A percentile compares a stretch with the other conserved stretches of the same genome.
Conservation (phyloP, 495 filamentous ascomycete genomes). For the Daldinia caldariorum region DNA sequence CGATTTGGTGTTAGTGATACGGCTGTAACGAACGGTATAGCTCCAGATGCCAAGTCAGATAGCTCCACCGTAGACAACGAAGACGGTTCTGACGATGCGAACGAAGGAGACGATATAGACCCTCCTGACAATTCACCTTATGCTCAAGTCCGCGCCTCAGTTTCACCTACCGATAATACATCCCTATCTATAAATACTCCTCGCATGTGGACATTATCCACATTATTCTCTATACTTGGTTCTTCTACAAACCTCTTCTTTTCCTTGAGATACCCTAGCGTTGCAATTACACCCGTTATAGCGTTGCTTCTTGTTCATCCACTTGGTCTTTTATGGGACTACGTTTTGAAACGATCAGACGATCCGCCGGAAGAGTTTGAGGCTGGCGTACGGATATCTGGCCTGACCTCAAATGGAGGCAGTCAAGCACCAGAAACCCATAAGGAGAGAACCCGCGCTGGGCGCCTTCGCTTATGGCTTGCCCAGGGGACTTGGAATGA, state of each 20-base stretch:
- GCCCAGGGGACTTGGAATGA: conserved; percentile 85
- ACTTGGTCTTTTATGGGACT: conserved; percentile 81
- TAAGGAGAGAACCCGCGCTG: conserved; percentile 47
- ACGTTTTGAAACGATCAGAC: conserved; percentile 66
- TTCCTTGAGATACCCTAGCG: conserved; percentile 83
- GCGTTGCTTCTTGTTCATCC: conserved; percentile 84
- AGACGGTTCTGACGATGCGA: conserved; percentile 40
- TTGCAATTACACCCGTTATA: conserved; percentile 86
- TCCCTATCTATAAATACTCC: conserved; percentile 83
- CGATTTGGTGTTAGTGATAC: conserved; percentile 58
- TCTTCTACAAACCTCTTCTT: conserved; percentile 88
- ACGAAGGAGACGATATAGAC: conserved; percentile 52
- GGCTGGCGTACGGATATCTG: conserved; percentile 57
- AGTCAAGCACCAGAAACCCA: conserved; percentile 29
- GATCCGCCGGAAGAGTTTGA: conserved; percentile 71
- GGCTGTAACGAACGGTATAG: conserved; percentile 49
- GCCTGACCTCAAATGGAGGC: conserved; percentile 10
- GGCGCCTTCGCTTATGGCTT: conserved; percentile 72
- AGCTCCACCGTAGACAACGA: conserved; percentile 36
- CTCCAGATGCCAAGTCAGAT: conserved; percentile 41
- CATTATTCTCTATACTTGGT: conserved; percentile 80
- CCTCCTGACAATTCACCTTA: conserved; percentile 73
- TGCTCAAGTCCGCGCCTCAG: conserved; percentile 79
- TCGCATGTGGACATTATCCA: conserved; percentile 84
- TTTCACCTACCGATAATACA: conserved; percentile 75